A percentile compares a stretch with the other conserved stretches of the same genome.
Conservation (phyloP, 257 asterid species). For the Cordia subcordata region DNA sequence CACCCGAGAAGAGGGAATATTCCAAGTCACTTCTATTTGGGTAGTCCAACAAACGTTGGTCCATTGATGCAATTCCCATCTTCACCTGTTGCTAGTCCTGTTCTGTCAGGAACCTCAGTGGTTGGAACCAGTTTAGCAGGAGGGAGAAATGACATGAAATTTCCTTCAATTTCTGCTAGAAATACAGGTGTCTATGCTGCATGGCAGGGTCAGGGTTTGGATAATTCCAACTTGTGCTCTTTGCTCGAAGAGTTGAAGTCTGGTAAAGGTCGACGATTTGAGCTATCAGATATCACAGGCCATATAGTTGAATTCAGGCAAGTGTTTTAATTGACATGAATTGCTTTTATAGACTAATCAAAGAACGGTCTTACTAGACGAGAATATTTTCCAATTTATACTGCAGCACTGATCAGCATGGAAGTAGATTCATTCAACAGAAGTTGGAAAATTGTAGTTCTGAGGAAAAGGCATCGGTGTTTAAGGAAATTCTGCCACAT, state of each 20-base stretch:
- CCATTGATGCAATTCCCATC: conserved; percentile 56
- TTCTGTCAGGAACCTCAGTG: conserved; percentile 62
- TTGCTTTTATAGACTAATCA: background rate
- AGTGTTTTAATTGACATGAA: background rate
- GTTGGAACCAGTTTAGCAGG: conserved; percentile 41
- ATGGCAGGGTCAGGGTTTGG: conserved; percentile 50
- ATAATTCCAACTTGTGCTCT: conserved; percentile 52
- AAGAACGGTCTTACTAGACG: background rate
- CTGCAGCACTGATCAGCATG: conserved; percentile 81
- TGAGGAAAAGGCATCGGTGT: conserved; percentile 69
- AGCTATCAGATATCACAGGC: conserved; percentile 65
- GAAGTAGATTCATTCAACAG: conserved; percentile 88
- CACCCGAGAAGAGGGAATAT: conserved; percentile 41
- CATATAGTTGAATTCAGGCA: conserved; percentile 79
- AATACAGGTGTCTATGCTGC: conserved; percentile 47
- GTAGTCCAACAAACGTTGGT: conserved; percentile 47
- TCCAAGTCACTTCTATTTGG: conserved; percentile 45
- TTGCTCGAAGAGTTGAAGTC: conserved; percentile 80
- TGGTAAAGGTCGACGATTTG: conserved; percentile 56
- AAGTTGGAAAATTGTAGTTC: conserved; percentile 68
- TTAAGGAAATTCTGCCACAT: conserved; percentile 73
- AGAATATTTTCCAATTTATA: conserved; percentile 7
- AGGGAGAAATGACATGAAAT: conserved; percentile 48
- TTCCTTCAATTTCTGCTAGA: conserved; percentile 46
- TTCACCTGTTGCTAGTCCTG: conserved; percentile 73